Evolutionary conservation across 2,329 filamentous ascomycete genomes (phyloP).

Genomic region (Venturia oleaginea): DNA sequence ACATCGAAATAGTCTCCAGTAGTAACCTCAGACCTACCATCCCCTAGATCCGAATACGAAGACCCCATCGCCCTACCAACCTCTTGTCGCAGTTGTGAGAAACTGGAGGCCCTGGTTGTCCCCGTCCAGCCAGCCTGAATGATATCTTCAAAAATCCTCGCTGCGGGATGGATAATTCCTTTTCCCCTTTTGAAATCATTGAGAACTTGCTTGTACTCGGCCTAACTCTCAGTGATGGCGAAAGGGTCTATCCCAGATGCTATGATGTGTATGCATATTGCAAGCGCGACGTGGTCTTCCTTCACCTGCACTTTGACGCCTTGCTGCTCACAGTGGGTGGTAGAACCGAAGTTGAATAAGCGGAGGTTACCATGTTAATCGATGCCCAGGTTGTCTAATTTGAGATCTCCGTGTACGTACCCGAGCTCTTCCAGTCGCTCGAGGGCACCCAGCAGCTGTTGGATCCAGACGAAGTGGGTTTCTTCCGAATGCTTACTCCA

Average conservation of each 20-base stretch:
- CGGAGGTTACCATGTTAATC: slow-evolving; percentile 12
- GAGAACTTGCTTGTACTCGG: slow-evolving; percentile 13
- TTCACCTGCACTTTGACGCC: slow-evolving; percentile 14
- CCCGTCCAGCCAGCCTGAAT: slow-evolving; percentile 16
- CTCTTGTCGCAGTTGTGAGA: slow-evolving; percentile 13
- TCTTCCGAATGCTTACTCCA: slow-evolving; percentile 8
- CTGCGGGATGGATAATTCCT: slow-evolving; percentile 14
- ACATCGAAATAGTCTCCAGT: slow-evolving; percentile 11
- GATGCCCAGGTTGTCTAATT: slow-evolving; percentile 14
- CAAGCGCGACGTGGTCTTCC: slow-evolving; percentile 14
- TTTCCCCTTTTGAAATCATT: slow-evolving; percentile 14
- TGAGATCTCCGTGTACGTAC: slow-evolving; percentile 15
- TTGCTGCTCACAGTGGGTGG: slow-evolving; percentile 15
- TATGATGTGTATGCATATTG: slow-evolving; percentile 14
- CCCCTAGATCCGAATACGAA: slow-evolving; percentile 9
- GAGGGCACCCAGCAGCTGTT: slow-evolving; percentile 15
- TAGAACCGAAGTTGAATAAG: slow-evolving; percentile 15
- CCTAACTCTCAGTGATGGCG: slow-evolving; percentile 13
- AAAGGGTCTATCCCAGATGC: slow-evolving; percentile 15
- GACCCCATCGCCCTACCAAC: slow-evolving; percentile 8
- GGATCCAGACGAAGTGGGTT: slow-evolving; percentile 14
- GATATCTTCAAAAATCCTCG: slow-evolving; percentile 14
- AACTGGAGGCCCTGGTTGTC: slow-evolving; percentile 9
- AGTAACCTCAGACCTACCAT: slow-evolving; percentile 5
- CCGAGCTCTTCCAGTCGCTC: slow-evolving; percentile 14